Evolutionary conservation across 345 rosid species (phyloP), one percentile per base, ranked within the genome.

Genomic region (Euphorbia lathyris): DNA sequence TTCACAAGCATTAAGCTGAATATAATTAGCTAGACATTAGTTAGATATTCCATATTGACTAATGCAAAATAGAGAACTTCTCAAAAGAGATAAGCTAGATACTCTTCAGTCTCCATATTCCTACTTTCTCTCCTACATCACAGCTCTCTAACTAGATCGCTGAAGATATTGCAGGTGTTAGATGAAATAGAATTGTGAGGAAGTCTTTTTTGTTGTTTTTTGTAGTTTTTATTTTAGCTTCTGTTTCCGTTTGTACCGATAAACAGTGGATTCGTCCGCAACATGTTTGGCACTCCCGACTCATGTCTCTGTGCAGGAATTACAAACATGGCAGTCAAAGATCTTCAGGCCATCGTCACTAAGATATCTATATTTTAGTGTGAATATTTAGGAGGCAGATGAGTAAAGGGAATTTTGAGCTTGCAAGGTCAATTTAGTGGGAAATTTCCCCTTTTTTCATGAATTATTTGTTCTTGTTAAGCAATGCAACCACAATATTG

Each of bases 391-490:
- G 51, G 19, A 45, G 51, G 51, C 11, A 4, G 43, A 40, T 40
- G 11, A 40, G 5, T 4, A 9, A 5, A 4, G 43, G 43, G 43
- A 10, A 12, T 45, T 45, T 45, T 45, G 16, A 45, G 51, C 51
- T 45, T 45, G 43, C 43, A 40, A 40, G 43, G 43, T 40, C 43
- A 40, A 5, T 40, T 40, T 40, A 40, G 43, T 48, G 52, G 23
- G 23, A 20, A 19, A 5, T 51, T 19, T 51, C 2, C 23, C 56
- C 53, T 48, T 48, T 34, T 32, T n/a, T 60, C 5, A 60, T 36
- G 3, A 20, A 38, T n/a, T 53, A 52, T 29, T 52, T 53, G 51
- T 20, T 34, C 29, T n/a, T 55, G 50, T n/a, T 29, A 52, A 77
- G n/a, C 25, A 45, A 64, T 50, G 30, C 16, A 14, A 42, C 20